phyloP scores from a whole-genome alignment of 768 basidiomycete genomes.

The Suillus lakei region DNA sequence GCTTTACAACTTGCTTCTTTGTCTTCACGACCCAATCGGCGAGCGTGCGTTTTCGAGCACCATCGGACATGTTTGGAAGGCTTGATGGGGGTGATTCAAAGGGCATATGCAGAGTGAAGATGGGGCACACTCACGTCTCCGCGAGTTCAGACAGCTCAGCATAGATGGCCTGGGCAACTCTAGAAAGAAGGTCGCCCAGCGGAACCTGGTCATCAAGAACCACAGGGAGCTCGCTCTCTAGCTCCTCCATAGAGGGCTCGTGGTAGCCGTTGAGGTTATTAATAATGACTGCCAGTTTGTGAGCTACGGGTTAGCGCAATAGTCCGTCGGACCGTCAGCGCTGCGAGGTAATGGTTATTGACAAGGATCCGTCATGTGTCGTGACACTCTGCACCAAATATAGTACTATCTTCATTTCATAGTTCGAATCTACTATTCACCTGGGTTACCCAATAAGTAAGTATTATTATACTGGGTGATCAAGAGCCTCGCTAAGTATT shows the following conservation, averaged over 20 bases:
- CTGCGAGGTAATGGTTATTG: not conserved
- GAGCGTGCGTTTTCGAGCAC: constrained; percentile 76
- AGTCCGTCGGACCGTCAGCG: not conserved
- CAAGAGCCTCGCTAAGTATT: no score
- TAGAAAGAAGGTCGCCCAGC: constrained; percentile 74
- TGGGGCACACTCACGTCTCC: constrained; percentile 69
- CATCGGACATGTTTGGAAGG: constrained; percentile 84
- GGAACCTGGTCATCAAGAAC: constrained; percentile 77
- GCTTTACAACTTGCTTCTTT: constrained; percentile 88
- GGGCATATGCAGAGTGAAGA: constrained; percentile 12
- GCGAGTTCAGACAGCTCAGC: constrained; percentile 81
- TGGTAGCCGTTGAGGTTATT: constrained; percentile 38
- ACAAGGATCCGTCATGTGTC: not conserved
- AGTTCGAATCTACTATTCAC: no score
- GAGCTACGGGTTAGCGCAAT: not conserved
- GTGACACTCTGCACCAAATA: not conserved
- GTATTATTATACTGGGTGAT: no score
- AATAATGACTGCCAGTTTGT: constrained; percentile 13
- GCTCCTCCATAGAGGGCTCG: constrained; percentile 52
- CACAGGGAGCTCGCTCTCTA: constrained; percentile 75
- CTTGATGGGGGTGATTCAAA: constrained; percentile 33
- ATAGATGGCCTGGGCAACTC: constrained; percentile 80
- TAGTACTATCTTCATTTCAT: not conserved
- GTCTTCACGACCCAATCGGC: constrained; percentile 92
- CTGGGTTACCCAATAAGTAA: no score